Evolutionary conservation across 176 grass and related monocot genomes (phyloP), one percentile per base, ranked within the genome.

Genomic region (Aegilops sharonensis): DNA sequence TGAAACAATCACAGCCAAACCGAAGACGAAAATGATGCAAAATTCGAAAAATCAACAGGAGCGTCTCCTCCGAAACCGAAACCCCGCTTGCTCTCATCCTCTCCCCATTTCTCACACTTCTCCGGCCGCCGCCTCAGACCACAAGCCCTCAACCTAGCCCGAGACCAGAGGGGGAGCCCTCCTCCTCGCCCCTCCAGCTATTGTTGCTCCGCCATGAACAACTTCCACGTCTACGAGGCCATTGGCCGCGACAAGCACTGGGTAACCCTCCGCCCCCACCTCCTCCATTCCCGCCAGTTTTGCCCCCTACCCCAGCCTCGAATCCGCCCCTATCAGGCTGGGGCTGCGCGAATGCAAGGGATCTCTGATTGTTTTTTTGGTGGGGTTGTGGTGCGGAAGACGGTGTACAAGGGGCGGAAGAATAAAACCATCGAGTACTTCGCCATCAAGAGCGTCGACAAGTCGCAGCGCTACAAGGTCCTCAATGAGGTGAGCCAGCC

Each of bases 401-500:
- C 90, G 32, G 93, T 94, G 39, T 98, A 98, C 69, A 98, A 98
- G 77, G 96, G 96, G 65, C 89, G 96, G 81, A 98, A 95, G 91
- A 98, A 98, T 90, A 98, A 98, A 79, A 94, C 93, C 36, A 95
- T 95, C 73, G 90, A 95, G 84, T 94, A 98, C 79, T 98, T 88
- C 88, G 93, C 96, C 21, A 89, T 98, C 79, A 98, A 98, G 91
- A 98, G 96, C 78, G 93, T 98, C 36, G 96, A 98, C 84, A 98
- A 98, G 68, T 94, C 96, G 27, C 93, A 95, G 85, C 89, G 93
- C 72, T 89, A 92, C 71, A 98, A 98, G 87, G 92, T 98, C 78
- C 92, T 95, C 62, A 91, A 93, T 30, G 96, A 98, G 93, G 96
- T 98, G 87, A 95, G 91, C 50, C 4, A 24, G 20, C 78, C 52